Conservation (phyloP, 495 filamentous ascomycete genomes). For the Podospora pseudocomata region DNA sequence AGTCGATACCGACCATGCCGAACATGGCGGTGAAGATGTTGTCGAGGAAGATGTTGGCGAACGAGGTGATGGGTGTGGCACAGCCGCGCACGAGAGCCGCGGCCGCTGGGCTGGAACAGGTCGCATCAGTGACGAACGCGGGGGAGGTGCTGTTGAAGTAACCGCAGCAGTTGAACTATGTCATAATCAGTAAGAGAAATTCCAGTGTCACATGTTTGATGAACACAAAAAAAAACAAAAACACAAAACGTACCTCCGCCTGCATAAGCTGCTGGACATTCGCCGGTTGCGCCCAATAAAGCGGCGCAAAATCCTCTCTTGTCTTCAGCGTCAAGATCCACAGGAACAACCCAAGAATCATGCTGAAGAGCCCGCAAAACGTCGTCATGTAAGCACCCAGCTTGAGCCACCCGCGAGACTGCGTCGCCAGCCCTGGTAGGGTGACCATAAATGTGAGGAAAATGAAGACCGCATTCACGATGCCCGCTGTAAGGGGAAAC, state of each 20-base stretch:
- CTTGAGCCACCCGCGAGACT: slow-evolving; percentile 56
- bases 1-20: slow-evolving; percentile 68
- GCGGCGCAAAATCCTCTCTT: slow-evolving; percentile 49
- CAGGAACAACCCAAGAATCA: slow-evolving; percentile 60
- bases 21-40: slow-evolving; percentile 72
- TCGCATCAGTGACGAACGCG: slow-evolving; percentile 57
- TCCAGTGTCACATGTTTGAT: background rate
- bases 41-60: slow-evolving; percentile 64
- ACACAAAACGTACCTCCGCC: slow-evolving; percentile 49
- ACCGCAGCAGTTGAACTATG: slow-evolving; percentile 70
- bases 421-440: slow-evolving; percentile 58
- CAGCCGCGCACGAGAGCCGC: slow-evolving; percentile 66
- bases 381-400: slow-evolving; percentile 57
- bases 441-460: slow-evolving; percentile 54
- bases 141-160: slow-evolving; percentile 64
- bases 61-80: slow-evolving; percentile 56
- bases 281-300: slow-evolving; percentile 54
- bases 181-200: slow-evolving; percentile 20
- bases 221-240: background rate
- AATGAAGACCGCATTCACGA: slow-evolving; percentile 62
- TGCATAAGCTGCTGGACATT: slow-evolving; percentile 60
- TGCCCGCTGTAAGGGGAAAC: slow-evolving; percentile 62
- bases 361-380: slow-evolving; percentile 58
- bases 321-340: slow-evolving; percentile 69
- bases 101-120: slow-evolving; percentile 58